Base-by-base conservation (phyloP, 305 asterid genomes). In the Fraxinus albicans region DNA sequence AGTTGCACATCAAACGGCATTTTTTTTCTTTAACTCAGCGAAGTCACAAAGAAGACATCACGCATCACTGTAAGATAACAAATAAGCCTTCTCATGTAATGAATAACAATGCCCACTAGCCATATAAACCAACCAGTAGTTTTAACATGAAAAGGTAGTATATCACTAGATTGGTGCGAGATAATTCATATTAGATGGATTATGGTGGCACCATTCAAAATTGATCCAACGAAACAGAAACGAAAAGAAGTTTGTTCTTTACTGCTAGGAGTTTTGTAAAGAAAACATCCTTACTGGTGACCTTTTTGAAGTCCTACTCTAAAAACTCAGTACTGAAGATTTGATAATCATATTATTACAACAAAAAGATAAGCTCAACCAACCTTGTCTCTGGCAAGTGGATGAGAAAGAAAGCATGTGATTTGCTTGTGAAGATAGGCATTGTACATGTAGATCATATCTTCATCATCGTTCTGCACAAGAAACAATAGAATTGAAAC, bases 351-450 rank as follows among this genome's bases (percentile, higher is more conserved):
- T 75, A 65, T 65, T 80, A 38, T 44, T 58, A 47, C 40, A 81
- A 55, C 21, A 84, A 67, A 77, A 81, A 65, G n/a, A 47, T 81
- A 42, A 84, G 65, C 27, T 75, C 73, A 85, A 90, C 93, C 76
- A 82, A 96, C 99, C 98, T 95, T 95, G 88, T 95, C 98, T 84
- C 92, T 89, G 79, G 92, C 98, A 84, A 95, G 94, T 13, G 97
- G 96, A 88, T 92, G 93, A 72, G 99, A 93, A 82, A 96, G 93
- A 87, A 96, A 94, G 91, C 95, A 93, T 3, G 97, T 89, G 85
- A 93, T 90, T 89, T 88, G 88, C 91, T 96, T 96, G 91, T 96
- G 98, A 82, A 93, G 94, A 88, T 96, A 96, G n/a, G 97, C 98
- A 87, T 92, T 91, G 89, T 93, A 96, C 93, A 95, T 91, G 83